A percentile compares a stretch with the other conserved stretches of the same genome.
Evolutionary conservation across 305 asterid genomes (phyloP).

Genomic region (Striga hermonthica): DNA sequence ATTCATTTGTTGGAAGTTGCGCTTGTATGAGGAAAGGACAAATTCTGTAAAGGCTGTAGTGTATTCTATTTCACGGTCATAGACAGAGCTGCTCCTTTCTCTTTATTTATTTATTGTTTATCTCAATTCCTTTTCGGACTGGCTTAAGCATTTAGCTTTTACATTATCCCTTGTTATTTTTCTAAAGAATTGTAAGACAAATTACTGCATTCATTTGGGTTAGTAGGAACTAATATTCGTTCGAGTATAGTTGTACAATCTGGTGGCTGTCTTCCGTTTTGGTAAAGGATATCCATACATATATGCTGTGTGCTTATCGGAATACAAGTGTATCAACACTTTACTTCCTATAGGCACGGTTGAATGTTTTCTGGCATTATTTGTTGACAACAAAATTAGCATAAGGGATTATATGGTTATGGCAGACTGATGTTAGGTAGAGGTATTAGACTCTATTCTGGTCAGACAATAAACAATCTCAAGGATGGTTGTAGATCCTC

Average conservation of each 20-base stretch:
- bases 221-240: not conserved
- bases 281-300: not conserved
- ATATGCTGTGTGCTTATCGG: not conserved
- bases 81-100: not conserved
- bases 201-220: not conserved
- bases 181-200: conserved; percentile 2
- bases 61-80: not conserved
- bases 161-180: not conserved
- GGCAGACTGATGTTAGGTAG: conserved; percentile 2
- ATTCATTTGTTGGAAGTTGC: not conserved
- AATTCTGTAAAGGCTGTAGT: conserved; percentile 4
- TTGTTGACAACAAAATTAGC: not conserved
- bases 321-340: not conserved
- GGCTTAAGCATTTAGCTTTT: not conserved
- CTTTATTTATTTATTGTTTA: not conserved
- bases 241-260: not conserved
- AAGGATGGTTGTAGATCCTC: not conserved
- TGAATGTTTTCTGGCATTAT: not conserved
- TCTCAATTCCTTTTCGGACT: not conserved
- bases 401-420: conserved; percentile 4
- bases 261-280: not conserved
- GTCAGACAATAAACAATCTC: not conserved
- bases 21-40: not conserved
- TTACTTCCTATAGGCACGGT: not conserved
- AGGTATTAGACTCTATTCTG: not conserved